Evolutionary conservation across 768 basidiomycete genomes (phyloP), one percentile per base, ranked within the genome.

Genomic region (Suillus luteus): DNA sequence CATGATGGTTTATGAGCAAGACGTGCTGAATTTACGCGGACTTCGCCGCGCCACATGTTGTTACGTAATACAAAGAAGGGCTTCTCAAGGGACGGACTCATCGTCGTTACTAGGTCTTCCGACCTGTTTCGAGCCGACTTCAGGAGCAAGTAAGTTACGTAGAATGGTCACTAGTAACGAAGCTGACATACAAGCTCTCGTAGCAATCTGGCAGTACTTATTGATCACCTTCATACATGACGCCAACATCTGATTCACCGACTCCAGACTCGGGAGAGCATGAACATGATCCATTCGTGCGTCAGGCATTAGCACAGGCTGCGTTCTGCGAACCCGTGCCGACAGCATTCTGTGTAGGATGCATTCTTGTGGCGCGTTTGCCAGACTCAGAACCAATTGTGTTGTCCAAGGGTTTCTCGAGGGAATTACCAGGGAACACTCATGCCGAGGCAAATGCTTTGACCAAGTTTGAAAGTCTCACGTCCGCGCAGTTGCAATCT

Each of bases 371-470:
- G 3, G 78, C 80, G 22, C 79, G 77, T 51, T 76, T 77, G 62
- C 83, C 86, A 19, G 67, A 72, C 52, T 69, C 71, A 48, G 46
- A 71, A 15, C 80, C 87, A 4, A 77, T 86, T 61, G 77, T 91
- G 52, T 76, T 99, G 41, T 79, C 93, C 14, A 88, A 88, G 2
- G 95, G 95, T 19, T 95, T 89, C 77, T 98, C 96, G 31, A 84
- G 97, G 70, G 95, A 98, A 72, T 82, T 98, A 0, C 81, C 86
- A 5, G 96, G 96, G 60, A 99, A 99, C 72, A 98, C 96, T 3
- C 96, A 99, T 74, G 96, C 96, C 12, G 96, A 99, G 79, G 94
- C 95, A 27, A 96, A 96, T 73, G 95, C 96, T 1, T 78, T 99
- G 60, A 72, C 84, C 48, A 97, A 98, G 71, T 85, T 87, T 6